Evolutionary conservation across 306 rosid genomes (phyloP).

Genomic region (Cucumis hystrix): DNA sequence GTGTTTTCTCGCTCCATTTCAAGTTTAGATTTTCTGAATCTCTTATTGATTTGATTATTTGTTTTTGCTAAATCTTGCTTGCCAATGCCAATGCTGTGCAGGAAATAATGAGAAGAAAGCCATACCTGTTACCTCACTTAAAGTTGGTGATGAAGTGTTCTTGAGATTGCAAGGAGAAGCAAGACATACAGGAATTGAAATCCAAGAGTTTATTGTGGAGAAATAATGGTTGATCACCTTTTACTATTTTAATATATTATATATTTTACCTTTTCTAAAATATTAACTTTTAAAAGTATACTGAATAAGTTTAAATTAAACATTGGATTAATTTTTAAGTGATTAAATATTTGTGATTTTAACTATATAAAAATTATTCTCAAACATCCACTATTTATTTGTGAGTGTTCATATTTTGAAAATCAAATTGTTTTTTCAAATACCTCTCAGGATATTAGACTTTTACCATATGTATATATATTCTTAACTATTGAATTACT

Average conservation of each 20-base stretch:
- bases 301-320: too few species aligned
- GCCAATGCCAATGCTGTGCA: constrained; percentile 12
- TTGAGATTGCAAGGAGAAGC: constrained; percentile 83
- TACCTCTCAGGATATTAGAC: too few species aligned
- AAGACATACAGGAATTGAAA: constrained; percentile 86
- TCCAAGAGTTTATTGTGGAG: constrained; percentile 87
- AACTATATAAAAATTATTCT: too few species aligned
- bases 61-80: constrained; percentile 1
- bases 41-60: not conserved
- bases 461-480: too few species aligned
- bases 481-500: too few species aligned
- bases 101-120: constrained; percentile 34
- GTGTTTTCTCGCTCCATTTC: not conserved
- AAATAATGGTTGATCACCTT: constrained; percentile 18
- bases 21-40: not conserved
- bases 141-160: constrained; percentile 61
- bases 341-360: too few species aligned
- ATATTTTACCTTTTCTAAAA: not conserved
- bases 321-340: too few species aligned
- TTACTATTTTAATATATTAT: not conserved
- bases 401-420: too few species aligned
- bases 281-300: too few species aligned
- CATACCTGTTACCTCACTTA: constrained; percentile 63
- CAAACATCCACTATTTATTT: too few species aligned
- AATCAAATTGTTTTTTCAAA: too few species aligned